Evolutionary conservation across 2,329 filamentous ascomycete genomes (phyloP), one percentile per base, ranked within the genome.

Genomic region (Fusarium hostae): DNA sequence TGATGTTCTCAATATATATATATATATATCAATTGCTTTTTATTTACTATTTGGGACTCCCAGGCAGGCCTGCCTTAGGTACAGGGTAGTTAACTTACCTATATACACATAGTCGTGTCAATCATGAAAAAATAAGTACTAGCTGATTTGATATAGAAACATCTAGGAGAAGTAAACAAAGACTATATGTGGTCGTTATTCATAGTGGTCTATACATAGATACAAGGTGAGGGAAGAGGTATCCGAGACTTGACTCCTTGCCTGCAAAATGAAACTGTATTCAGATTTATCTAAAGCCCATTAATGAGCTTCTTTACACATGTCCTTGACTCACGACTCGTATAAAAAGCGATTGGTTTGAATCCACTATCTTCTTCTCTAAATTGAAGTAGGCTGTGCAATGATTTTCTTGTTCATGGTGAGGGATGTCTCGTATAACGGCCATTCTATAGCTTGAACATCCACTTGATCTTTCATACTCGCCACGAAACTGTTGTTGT

Each of bases 401-500:
- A 39, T 1, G 18, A 13, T 26, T 34, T 16, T 16, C 13, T 5
- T 12, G 10, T 16, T 26, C 24, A 22, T 26, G 51, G 6, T 30
- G 35, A 30, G 9, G 11, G 15, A 12, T 32, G 6, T 34, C 43
- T n/a, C 24, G 20, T 37, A 28, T 50, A 51, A 39, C 16, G 16
- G 15, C 55, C 24, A 51, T 50, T 8, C 20, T 51, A 51, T 57
- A 18, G 34, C 32, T 37, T 37, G 18, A n/a, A 26, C 16, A 35
- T 26, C 20, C 30, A 35, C 30, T 26, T 51, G 9, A 37, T 26
- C 48, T 26, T 51, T 37, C 20, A 26, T 37, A 52, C 55, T 32
- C 34, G 26, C 34, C 24, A 35, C 35, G 63, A 66, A 60, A 66
- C 63, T 45, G 28, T 35, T 24, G 11, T 30, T 20, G 61, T 66